phyloP scores from a whole-genome alignment of 2,329 filamentous ascomycete genomes.

The Verticillium klebahnii region DNA sequence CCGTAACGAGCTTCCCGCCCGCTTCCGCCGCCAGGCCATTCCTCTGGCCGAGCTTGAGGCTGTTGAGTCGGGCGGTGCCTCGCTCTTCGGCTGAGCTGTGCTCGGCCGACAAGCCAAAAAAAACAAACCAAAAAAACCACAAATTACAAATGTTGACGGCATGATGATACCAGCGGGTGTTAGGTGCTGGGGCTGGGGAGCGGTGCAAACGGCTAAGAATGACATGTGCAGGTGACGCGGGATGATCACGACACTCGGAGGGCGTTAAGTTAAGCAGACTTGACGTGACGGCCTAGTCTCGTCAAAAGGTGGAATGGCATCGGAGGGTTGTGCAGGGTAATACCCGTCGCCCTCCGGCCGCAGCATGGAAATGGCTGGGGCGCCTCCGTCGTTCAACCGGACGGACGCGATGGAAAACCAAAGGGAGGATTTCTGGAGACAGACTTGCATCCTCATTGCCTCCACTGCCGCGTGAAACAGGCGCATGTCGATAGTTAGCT shows the following conservation, averaged over 20 bases:
- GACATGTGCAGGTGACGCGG: not conserved
- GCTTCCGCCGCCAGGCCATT: conserved; percentile 75
- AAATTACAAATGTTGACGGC: not conserved
- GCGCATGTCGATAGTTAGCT: not conserved
- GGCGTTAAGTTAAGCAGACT: not conserved
- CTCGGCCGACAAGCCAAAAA: conserved; percentile 1
- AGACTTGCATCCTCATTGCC: not conserved
- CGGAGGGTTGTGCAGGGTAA: not conserved
- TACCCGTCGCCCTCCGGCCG: not conserved
- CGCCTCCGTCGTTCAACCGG: not conserved
- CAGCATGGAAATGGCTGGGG: not conserved
- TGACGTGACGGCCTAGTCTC: not conserved
- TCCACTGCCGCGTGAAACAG: not conserved
- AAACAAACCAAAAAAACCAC: conserved; percentile 10
- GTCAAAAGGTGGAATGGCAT: not conserved
- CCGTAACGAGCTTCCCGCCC: conserved; percentile 75
- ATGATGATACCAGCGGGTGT: not conserved
- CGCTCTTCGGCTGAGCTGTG: conserved; percentile 39
- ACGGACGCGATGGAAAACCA: not conserved
- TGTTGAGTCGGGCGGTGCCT: conserved; percentile 86
- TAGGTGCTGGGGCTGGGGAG: not conserved
- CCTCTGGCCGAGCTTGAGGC: conserved; percentile 87
- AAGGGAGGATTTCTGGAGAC: not conserved
- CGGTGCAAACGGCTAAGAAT: not conserved
- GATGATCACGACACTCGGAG: not conserved